Evolutionary conservation across 2,329 filamentous ascomycete genomes (phyloP).

Genomic region (Clonostachys rosea): DNA sequence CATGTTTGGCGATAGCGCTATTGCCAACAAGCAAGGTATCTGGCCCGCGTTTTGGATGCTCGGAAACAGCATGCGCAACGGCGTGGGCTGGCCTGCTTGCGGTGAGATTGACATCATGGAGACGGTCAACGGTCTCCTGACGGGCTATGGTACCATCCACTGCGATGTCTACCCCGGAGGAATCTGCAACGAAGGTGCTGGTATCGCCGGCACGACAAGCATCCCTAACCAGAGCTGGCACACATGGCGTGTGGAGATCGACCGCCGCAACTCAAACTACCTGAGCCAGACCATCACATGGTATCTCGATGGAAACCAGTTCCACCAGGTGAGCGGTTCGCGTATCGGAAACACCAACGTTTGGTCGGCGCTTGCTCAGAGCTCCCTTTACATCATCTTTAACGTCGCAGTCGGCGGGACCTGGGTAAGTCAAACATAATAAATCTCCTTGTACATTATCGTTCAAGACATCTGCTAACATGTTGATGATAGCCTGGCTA

Average conservation of each 20-base stretch:
- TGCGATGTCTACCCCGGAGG: constrained; percentile 29
- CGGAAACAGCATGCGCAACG: constrained; percentile 39
- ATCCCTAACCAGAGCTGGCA: constrained; percentile 35
- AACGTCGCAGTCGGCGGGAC: constrained; percentile 48
- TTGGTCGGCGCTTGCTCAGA: constrained; percentile 42
- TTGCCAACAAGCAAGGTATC: constrained; percentile 40
- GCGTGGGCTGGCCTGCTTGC: constrained; percentile 46
- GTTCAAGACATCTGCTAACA: neutral
- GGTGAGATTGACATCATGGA: constrained; percentile 57
- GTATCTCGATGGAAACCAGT: constrained; percentile 34
- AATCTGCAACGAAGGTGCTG: constrained; percentile 40
- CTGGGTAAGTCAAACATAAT: constrained; percentile 28
- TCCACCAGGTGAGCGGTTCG: constrained; percentile 32
- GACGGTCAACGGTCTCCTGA: constrained; percentile 42
- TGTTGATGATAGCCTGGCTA: constrained; percentile 30
- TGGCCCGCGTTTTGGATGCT: constrained; percentile 58
- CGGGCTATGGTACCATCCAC: constrained; percentile 37
- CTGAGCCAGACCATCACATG: constrained; percentile 39
- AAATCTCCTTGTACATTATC: neutral
- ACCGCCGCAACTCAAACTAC: constrained; percentile 38
- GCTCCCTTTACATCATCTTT: constrained; percentile 41
- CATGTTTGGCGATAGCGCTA: constrained; percentile 31
- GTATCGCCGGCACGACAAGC: constrained; percentile 22
- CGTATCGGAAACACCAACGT: constrained; percentile 33
- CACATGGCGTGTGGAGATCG: constrained; percentile 39